Evolutionary conservation across 2,329 filamentous ascomycete species (phyloP), one percentile per base, ranked within the genome.

Genomic region (Diplodia sapinea): DNA sequence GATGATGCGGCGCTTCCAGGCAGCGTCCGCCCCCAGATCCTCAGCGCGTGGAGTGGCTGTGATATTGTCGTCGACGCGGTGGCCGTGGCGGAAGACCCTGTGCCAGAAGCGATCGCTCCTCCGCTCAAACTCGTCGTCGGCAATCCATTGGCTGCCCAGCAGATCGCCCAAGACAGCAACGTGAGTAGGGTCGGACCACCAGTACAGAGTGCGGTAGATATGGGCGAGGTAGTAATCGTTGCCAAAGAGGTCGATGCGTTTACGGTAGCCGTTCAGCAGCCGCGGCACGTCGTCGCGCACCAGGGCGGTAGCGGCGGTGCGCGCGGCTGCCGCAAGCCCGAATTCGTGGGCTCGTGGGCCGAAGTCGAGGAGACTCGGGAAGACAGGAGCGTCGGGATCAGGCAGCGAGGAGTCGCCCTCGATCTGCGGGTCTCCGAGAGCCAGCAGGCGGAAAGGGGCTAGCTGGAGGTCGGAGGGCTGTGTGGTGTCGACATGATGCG

Each of bases 221-320:
- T 99, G 95, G 23, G 91, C 92, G 38, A 99, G 86, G 79, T 98
- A 99, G 75, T 89, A 92, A 79, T 99, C 95, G 79, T 99, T 99
- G 4, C 95, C 95, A 74, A 93, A 87, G 1, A 97, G 86, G 78
- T 99, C 95, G 72, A 99, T 78, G 20, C 87, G 86, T 81, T 99
- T 99, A 71, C 92, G 87, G 62, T 85, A 82, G 1, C 88, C 89
- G 71, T 88, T 83, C 61, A 94, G 72, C 20, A 89, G 84, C 71
- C 87, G 85, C 7, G 88, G 88, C 2, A 93, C 80, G 76, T 97
- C 93, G 36, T 66, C 38, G 47, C n/a, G 26, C 11, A 69, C 23
- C 66, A 15, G 62, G 23, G 2, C 50, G n/a, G 8, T 76, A 47
- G 47, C 40, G 20, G 51, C 11, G 11, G 36, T 26, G 52, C 67